A percentile compares a stretch with the other conserved stretches of the same genome.
Conservation (phyloP, 139 green algal species). For the Penium margaritaceum region DNA sequence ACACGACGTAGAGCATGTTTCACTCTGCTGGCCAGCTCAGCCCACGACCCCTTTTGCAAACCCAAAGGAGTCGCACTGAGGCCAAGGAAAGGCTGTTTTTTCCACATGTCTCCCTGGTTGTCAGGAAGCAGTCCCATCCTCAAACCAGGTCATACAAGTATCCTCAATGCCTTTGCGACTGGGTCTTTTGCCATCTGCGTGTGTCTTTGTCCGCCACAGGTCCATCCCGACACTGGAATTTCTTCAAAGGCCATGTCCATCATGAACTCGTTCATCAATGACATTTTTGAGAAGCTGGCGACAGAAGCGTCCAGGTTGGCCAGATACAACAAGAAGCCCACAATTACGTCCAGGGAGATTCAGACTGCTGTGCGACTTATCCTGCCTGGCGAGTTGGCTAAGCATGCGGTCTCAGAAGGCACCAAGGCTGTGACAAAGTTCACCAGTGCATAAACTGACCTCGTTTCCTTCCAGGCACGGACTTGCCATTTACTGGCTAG, state of each 20-base stretch:
- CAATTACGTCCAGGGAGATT: slow-evolving; percentile 69
- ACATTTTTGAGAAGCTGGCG: slow-evolving; percentile 86
- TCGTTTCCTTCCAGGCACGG: not conserved
- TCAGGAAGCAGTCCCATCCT: too few relatives aligned
- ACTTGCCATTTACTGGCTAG: too few relatives aligned
- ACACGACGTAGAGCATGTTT: too few relatives aligned
- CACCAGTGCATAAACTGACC: slow-evolving; percentile 18
- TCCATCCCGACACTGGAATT: slow-evolving; percentile 77
- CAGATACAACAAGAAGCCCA: slow-evolving; percentile 77
- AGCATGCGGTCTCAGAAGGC: slow-evolving; percentile 77
- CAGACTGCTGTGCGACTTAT: slow-evolving; percentile 73
- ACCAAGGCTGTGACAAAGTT: slow-evolving; percentile 74
- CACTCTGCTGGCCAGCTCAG: too few relatives aligned
- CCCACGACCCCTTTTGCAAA: too few relatives aligned
- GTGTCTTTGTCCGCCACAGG: too few relatives aligned
- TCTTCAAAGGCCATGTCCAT: slow-evolving; percentile 73
- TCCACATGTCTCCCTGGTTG: too few relatives aligned
- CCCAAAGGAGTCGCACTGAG: too few relatives aligned
- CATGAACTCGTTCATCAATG: slow-evolving; percentile 92
- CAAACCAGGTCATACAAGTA: too few relatives aligned
- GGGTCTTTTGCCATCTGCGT: not conserved
- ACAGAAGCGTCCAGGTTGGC: slow-evolving; percentile 65
- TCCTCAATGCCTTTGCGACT: not conserved
- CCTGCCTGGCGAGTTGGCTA: slow-evolving; percentile 72
- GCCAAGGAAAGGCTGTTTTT: too few relatives aligned